Conservation (phyloP, 306 rosid genomes). For the Alnus glutinosa region DNA sequence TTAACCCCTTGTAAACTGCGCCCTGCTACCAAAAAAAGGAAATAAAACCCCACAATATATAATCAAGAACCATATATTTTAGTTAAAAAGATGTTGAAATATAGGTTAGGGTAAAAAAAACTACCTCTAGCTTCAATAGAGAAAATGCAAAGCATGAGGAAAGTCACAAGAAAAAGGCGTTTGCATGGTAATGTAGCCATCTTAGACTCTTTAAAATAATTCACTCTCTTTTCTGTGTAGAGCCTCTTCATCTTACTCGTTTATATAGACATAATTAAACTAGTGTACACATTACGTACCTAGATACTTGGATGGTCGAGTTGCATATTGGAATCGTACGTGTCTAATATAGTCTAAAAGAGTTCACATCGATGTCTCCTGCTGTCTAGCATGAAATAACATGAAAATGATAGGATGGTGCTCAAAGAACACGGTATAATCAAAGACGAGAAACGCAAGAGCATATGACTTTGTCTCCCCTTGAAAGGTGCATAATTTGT, state of each 20-base stretch:
- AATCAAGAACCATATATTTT: not conserved
- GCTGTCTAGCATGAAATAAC: constrained; percentile 41
- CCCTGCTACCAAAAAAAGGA: constrained; percentile 36
- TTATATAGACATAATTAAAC: constrained; percentile 38
- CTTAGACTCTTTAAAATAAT: constrained; percentile 1
- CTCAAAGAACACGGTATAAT: not conserved
- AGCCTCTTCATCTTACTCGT: constrained; percentile 9
- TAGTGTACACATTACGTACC: constrained; percentile 9
- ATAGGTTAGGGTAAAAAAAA: not conserved
- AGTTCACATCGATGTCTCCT: constrained; percentile 70
- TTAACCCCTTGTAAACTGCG: constrained; percentile 47
- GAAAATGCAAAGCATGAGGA: constrained; percentile 58
- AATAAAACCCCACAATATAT: too few species aligned
- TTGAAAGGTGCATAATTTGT: constrained; percentile 11
- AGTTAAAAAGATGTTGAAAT: not conserved
- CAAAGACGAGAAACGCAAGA: constrained; percentile 9
- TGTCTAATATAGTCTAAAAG: constrained; percentile 38
- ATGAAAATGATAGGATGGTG: constrained; percentile 24
- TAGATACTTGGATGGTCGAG: constrained; percentile 20
- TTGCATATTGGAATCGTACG: constrained; percentile 35
- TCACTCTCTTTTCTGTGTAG: constrained; percentile 10
- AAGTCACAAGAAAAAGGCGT: constrained; percentile 42
- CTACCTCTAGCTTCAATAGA: constrained; percentile 60
- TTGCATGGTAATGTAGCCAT: constrained; percentile 47
- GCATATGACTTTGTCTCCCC: constrained; percentile 2